Conservation (phyloP, 805 yeast species). For the Maudiozyma pseudohumilis region DNA sequence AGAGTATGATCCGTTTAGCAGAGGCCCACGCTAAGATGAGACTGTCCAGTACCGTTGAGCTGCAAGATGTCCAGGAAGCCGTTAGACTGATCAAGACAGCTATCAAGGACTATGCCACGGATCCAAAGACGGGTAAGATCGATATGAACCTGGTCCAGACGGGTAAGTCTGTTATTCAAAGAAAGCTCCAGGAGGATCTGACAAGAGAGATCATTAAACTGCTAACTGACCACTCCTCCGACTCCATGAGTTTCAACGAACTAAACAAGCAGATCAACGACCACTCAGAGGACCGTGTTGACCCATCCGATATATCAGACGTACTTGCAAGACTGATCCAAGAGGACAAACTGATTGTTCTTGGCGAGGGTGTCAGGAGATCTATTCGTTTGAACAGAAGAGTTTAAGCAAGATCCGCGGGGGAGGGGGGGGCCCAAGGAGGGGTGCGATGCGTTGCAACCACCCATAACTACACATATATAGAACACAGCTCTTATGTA, state of each 20-base stretch:
- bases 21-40: conserved; percentile 99
- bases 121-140: conserved; percentile 91
- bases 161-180: conserved; percentile 82
- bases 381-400: conserved; percentile 36
- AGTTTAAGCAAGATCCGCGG: conserved; percentile 10
- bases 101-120: conserved; percentile 95
- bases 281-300: conserved; percentile 46
- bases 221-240: conserved; percentile 40
- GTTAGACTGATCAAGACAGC: conserved; percentile 89
- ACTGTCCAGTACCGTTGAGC: conserved; percentile 56
- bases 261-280: conserved; percentile 57
- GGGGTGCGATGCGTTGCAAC: no score
- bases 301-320: conserved; percentile 59
- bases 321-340: conserved; percentile 56
- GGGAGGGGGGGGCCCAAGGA: background rate
- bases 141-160: conserved; percentile 97
- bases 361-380: conserved; percentile 66
- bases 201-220: conserved; percentile 48
- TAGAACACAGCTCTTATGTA: no score
- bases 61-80: conserved; percentile 83
- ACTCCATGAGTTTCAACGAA: conserved; percentile 47
- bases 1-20: conserved; percentile 85
- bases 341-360: conserved; percentile 58
- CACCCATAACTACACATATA: no score
- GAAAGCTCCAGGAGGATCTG: conserved; percentile 66